phyloP scores from a whole-genome alignment of 1,284 basidiomycete species.

The Ceratobasidium sp. region DNA sequence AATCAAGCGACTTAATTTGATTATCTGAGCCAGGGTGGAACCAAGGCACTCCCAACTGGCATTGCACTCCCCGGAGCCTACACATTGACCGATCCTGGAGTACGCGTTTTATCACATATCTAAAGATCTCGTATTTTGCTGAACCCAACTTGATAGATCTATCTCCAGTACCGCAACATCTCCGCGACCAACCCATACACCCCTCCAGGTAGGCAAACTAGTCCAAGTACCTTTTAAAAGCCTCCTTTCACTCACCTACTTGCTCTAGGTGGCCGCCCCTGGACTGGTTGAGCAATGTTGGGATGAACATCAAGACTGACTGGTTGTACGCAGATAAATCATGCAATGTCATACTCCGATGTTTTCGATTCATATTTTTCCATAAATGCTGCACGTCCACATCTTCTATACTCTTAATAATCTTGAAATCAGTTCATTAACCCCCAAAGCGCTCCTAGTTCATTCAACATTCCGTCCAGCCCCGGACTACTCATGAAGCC shows the following conservation, averaged over 20 bases:
- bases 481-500: neutral
- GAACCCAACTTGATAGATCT: neutral
- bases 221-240: neutral
- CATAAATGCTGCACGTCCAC: no score
- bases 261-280: conserved; percentile 22
- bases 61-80: conserved; percentile 24
- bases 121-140: neutral
- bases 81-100: conserved; percentile 29
- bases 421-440: no score
- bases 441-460: no score
- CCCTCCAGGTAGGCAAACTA: conserved; percentile 9
- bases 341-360: neutral
- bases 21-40: conserved; percentile 2
- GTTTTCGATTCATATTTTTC: conserved; percentile 13
- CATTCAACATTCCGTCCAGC: no score
- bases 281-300: conserved; percentile 8
- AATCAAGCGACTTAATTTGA: neutral
- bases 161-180: conserved; percentile 22
- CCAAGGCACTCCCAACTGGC: conserved; percentile 20
- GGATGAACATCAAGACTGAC: neutral
- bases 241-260: no score
- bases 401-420: no score
- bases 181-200: conserved; percentile 33
- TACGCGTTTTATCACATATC: neutral
- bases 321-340: neutral